Evolutionary conservation across 345 rosid genomes (phyloP).

Genomic region (Syzygium jambos): DNA sequence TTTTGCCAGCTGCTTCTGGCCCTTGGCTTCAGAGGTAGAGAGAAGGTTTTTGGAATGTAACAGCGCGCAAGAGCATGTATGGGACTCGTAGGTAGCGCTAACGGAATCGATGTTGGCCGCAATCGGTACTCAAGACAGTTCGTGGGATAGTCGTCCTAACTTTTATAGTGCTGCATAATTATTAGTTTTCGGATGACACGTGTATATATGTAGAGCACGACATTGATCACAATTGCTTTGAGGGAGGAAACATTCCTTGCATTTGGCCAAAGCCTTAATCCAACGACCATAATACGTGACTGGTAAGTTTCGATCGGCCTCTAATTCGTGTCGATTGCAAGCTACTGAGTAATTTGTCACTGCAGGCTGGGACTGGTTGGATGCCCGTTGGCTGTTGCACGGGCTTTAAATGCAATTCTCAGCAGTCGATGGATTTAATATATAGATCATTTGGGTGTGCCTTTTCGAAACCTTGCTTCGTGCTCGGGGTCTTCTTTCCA

Average conservation of each 20-base stretch:
- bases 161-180: background rate
- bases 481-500: background rate
- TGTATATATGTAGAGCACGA: background rate
- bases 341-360: background rate
- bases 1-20: background rate
- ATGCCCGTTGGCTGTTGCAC: slow-evolving; percentile 65
- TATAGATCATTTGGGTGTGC: slow-evolving; percentile 80
- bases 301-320: slow-evolving; percentile 31
- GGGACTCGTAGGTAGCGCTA: background rate
- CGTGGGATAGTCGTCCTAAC: background rate
- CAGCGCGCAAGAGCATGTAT: background rate
- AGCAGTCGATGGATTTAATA: too few species aligned
- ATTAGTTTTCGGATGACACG: background rate
- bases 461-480: background rate
- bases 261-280: slow-evolving; percentile 55
- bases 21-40: background rate
- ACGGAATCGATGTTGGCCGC: background rate
- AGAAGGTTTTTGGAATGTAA: background rate
- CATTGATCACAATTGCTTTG: slow-evolving; percentile 4
- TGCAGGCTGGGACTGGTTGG: slow-evolving; percentile 74
- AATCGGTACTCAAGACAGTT: background rate
- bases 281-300: slow-evolving; percentile 65
- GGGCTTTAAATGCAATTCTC: slow-evolving; percentile 81
- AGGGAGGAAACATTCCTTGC: slow-evolving; percentile 84
- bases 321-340: background rate